Conservation (phyloP, 2,329 filamentous ascomycete species). For the Neonectria hederae region DNA sequence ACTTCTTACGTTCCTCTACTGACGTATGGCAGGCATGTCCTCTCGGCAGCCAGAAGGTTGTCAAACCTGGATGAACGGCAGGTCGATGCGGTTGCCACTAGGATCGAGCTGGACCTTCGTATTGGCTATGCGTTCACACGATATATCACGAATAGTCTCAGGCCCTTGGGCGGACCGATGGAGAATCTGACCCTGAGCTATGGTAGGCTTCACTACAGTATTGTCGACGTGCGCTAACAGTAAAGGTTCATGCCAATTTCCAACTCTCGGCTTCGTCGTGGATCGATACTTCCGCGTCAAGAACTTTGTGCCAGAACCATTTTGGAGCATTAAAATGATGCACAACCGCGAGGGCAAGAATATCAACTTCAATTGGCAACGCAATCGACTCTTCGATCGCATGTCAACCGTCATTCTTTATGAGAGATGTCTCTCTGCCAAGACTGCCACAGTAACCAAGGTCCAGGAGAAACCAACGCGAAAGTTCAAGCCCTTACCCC, state of each 20-base stretch:
- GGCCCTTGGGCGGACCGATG: constrained; percentile 73
- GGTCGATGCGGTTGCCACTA: constrained; percentile 84
- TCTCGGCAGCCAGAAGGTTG: constrained; percentile 82
- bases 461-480: constrained; percentile 91
- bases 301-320: constrained; percentile 91
- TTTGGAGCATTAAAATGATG: constrained; percentile 90
- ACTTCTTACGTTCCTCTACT: background rate
- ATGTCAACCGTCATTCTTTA: constrained; percentile 83
- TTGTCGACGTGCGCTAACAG: constrained; percentile 12
- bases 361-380: constrained; percentile 85
- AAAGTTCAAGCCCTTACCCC: constrained; percentile 91
- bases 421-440: constrained; percentile 82
- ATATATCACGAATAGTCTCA: constrained; percentile 83
- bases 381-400: constrained; percentile 87
- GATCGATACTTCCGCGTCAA: constrained; percentile 94
- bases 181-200: constrained; percentile 79
- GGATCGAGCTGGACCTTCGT: constrained; percentile 91
- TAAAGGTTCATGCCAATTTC: constrained; percentile 90
- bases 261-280: constrained; percentile 95
- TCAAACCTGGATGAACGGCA: constrained; percentile 84
- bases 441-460: constrained; percentile 80
- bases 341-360: constrained; percentile 81
- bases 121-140: constrained; percentile 94
- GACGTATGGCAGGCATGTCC: constrained; percentile 72
- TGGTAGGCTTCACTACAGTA: constrained; percentile 59